These are phyloP conservation scores for Limtongia smithiae DNA, from an alignment of 805 yeast genomes.

Conservation along the genomic window DNA sequence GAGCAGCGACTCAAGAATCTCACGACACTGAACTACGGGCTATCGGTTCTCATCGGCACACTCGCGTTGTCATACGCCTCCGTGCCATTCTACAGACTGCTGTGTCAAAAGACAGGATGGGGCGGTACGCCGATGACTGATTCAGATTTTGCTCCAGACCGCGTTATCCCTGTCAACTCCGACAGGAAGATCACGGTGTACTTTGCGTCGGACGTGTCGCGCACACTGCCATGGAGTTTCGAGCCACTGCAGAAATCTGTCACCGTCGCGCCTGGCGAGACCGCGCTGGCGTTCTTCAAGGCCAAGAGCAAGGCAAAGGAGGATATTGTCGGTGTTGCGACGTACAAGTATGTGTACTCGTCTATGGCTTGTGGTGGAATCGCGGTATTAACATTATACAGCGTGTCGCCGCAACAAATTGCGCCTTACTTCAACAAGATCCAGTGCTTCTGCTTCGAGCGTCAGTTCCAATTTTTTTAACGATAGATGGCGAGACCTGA, in stretches of 20 bases:
- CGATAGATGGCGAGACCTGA: not conserved
- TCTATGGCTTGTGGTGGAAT: too few species aligned
- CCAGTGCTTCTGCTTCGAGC: slow-evolving; percentile 94
- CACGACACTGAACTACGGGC: slow-evolving; percentile 62
- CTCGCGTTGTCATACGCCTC: slow-evolving; percentile 81
- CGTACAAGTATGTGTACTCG: slow-evolving; percentile 47
- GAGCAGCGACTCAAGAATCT: slow-evolving; percentile 42
- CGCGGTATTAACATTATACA: slow-evolving; percentile 32
- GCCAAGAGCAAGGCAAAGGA: slow-evolving; percentile 82
- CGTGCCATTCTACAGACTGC: slow-evolving; percentile 85
- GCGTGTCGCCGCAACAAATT: slow-evolving; percentile 93
- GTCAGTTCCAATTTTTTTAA: too few species aligned
- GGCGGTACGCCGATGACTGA: slow-evolving; percentile 96
- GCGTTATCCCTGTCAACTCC: slow-evolving; percentile 80
- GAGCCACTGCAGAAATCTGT: slow-evolving; percentile 93
- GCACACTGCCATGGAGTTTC: slow-evolving; percentile 90
- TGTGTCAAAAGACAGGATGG: slow-evolving; percentile 93
- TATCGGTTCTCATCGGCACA: slow-evolving; percentile 65
- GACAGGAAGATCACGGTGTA: slow-evolving; percentile 75
- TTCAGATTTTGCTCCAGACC: slow-evolving; percentile 77
- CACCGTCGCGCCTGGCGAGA: slow-evolving; percentile 90
- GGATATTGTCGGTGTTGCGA: slow-evolving; percentile 97
- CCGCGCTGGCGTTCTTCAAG: slow-evolving; percentile 91
- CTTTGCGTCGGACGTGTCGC: slow-evolving; percentile 89
- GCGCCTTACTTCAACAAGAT: slow-evolving; percentile 96